Conservation (phyloP, 202 grass and related monocot species). For the Hordeum pubiflorum region DNA sequence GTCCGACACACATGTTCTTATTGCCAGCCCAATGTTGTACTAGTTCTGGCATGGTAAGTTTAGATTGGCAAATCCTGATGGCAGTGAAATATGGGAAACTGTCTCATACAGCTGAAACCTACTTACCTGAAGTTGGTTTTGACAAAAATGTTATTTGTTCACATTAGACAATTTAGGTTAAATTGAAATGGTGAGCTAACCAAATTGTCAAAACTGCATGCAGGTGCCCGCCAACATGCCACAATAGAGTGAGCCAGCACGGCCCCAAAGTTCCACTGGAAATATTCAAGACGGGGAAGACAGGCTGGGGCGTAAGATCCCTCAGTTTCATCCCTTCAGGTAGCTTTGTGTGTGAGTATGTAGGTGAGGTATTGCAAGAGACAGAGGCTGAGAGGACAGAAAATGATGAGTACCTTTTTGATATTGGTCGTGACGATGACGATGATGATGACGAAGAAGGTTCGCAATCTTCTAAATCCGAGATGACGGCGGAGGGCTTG, state of each 20-base stretch:
- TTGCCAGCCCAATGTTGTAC: background rate
- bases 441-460: constrained; percentile 13
- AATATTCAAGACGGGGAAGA: constrained; percentile 57
- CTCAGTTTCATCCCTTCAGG: constrained; percentile 58
- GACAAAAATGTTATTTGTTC: background rate
- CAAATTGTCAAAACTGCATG: constrained; percentile 4
- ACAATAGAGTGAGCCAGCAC: constrained; percentile 61
- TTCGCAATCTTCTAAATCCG: constrained; percentile 10
- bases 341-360: constrained; percentile 65
- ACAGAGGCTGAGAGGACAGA: constrained; percentile 45
- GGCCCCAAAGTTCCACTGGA: constrained; percentile 61
- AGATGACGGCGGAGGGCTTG: constrained; percentile 12
- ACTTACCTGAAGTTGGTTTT: constrained; percentile 11
- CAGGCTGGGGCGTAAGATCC: constrained; percentile 76
- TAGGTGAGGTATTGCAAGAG: constrained; percentile 59
- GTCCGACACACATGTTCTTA: background rate
- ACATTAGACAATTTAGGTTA: constrained; percentile 15
- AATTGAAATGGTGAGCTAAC: constrained; percentile 8
- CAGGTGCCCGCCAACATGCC: constrained; percentile 64
- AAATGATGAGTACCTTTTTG: constrained; percentile 72
- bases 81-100: background rate
- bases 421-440: constrained; percentile 63
- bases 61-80: constrained; percentile 9
- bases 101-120: background rate
- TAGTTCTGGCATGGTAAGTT: background rate